Percentiles rank a stretch among this genome's conserved stretches.
phyloP scores from a whole-genome alignment of 345 rosid genomes.

The Heritiera fomes region DNA sequence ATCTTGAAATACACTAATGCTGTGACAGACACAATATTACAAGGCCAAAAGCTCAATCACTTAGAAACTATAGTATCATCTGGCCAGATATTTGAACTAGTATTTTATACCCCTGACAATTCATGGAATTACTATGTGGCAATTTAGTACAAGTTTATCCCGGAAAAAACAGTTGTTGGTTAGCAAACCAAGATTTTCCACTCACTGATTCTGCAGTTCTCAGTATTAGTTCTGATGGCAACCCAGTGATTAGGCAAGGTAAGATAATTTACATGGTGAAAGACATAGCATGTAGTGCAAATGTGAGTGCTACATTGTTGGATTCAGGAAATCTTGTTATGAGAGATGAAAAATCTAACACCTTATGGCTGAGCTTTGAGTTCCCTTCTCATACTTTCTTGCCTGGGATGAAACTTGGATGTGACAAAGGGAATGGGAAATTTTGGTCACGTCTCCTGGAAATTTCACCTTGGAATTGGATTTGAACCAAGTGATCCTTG shows the following conservation, averaged over 20 bases:
- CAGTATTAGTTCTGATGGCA: constrained; percentile 24
- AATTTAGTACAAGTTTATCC: constrained; percentile 41
- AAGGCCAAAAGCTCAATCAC: background rate
- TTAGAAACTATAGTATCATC: constrained; percentile 19
- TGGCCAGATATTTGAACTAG: constrained; percentile 33
- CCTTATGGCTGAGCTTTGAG: constrained; percentile 53
- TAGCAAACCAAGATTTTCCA: constrained; percentile 43
- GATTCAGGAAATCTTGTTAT: constrained; percentile 51
- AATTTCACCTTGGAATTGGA: too few relatives aligned
- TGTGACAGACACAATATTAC: constrained; percentile 8
- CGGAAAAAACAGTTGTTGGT: constrained; percentile 41
- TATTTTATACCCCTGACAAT: constrained; percentile 31
- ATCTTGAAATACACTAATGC: background rate
- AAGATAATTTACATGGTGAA: constrained; percentile 5
- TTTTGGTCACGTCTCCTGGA: constrained; percentile 1
- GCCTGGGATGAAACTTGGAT: constrained; percentile 49
- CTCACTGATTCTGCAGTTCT: constrained; percentile 31
- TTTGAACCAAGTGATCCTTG: constrained; percentile 46
- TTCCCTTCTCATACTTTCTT: constrained; percentile 42
- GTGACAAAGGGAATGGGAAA: constrained; percentile 18
- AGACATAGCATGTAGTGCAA: background rate
- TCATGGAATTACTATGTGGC: constrained; percentile 41
- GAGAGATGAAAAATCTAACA: constrained; percentile 9
- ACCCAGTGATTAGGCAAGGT: constrained; percentile 33
- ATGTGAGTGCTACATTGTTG: constrained; percentile 32